Evolutionary conservation across 192 early-diverging fungal genomes (phyloP), one percentile per base, ranked within the genome.

Genomic region (Pilaira anomala): DNA sequence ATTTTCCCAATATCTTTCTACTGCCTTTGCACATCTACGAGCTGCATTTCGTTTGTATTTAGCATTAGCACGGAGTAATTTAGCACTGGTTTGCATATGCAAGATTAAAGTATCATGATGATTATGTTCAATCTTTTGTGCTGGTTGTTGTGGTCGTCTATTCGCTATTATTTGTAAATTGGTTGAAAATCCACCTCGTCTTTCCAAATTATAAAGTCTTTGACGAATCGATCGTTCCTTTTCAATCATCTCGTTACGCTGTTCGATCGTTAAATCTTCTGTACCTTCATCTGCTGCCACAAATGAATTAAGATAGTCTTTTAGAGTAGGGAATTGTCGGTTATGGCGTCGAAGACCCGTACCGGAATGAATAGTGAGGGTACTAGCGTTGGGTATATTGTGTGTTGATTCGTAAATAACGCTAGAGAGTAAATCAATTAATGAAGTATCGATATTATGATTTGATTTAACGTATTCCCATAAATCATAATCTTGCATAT

Each of bases 211-310:
- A 13, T 63, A 65, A 21, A 87, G 80, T 6, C 78, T 74, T 48
- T 73, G 55, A 19, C 74, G 59, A 30, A 88, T 49, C 3, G 54
- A 25, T 2, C 73, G 68, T 30, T 86, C 80, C 33, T 73, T 65
- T 14, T 63, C 48, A 0, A 72, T 69, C 0, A 79, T 65, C 7
- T 30, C 39, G 1, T 83, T 44, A 4, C 72, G 59, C 11, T 80
- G 78, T 24, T 80, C 78, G 2, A 63, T 71, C 0, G 83, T 83
- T 1, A 85, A 62, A 41, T 85, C 83, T 60, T 87, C 86, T 7
- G 53, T 60, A 25, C 40, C 40, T 25, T 89, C 87, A 33, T 89
- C 87, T 0, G 79, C 58, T 19, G 75, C 76, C 12, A 83, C 68
- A 65, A 86, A 87, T 0, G 87, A 84, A 12, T 53, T 54, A 7